Percentiles rank a stretch among this genome's conserved stretches.
Conservation (phyloP, 2,329 filamentous ascomycete genomes). For the Corniculantispora saksenae region DNA sequence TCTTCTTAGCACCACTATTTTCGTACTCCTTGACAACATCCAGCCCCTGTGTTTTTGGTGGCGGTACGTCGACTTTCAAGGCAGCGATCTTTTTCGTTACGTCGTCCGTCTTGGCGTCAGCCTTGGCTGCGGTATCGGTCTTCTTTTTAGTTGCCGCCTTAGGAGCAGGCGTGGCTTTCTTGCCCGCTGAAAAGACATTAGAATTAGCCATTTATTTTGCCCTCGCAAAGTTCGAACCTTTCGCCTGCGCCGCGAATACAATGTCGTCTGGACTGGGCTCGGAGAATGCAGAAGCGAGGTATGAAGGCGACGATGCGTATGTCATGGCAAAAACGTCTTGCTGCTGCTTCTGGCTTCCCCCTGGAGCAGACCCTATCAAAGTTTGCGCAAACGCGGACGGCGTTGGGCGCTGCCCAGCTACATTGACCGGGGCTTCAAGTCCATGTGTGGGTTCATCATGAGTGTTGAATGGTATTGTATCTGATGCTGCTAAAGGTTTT, state of each 20-base stretch:
- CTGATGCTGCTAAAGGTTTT: neutral
- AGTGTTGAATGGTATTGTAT: neutral
- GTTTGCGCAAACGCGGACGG: constrained; percentile 61
- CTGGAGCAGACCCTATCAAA: constrained; percentile 48
- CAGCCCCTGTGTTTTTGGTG: constrained; percentile 73
- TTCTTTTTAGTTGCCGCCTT: constrained; percentile 42
- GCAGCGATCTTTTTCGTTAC: constrained; percentile 33
- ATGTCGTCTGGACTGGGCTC: constrained; percentile 90
- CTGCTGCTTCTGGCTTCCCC: constrained; percentile 28
- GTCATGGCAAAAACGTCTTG: constrained; percentile 46
- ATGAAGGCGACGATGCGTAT: constrained; percentile 51
- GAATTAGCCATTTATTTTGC: constrained; percentile 52
- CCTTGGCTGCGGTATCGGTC: constrained; percentile 36
- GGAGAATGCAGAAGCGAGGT: constrained; percentile 67
- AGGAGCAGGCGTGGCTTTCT: constrained; percentile 44
- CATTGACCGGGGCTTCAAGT: constrained; percentile 5
- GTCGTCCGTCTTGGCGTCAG: constrained; percentile 23
- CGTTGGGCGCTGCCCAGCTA: constrained; percentile 20
- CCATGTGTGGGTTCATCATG: neutral
- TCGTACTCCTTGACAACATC: constrained; percentile 82
- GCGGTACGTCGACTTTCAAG: constrained; percentile 52
- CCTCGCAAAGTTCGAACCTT: constrained; percentile 71
- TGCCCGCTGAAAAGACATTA: constrained; percentile 56
- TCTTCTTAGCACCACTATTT: constrained; percentile 73
- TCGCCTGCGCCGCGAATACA: constrained; percentile 82